phyloP scores from a whole-genome alignment of 164 flowering plant genomes.

The Kingdonia uniflora region DNA sequence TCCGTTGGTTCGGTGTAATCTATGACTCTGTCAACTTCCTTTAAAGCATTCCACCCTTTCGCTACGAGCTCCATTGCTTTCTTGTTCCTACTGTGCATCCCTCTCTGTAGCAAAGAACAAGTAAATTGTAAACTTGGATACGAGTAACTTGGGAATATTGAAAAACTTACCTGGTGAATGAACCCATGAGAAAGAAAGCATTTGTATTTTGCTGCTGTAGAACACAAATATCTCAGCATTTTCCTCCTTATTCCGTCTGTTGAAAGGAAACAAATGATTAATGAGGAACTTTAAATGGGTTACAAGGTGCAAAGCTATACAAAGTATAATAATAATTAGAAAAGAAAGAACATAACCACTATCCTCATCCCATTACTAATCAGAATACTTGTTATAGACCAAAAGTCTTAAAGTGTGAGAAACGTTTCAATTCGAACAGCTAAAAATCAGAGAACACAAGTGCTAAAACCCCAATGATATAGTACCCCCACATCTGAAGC shows the following conservation, averaged over 20 bases:
- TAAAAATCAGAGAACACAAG: too few species aligned
- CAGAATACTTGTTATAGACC: too few species aligned
- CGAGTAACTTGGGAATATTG: not conserved
- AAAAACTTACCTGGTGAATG: constrained; percentile 13
- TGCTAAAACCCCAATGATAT: too few species aligned
- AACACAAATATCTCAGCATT: constrained; percentile 24
- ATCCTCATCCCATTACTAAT: too few species aligned
- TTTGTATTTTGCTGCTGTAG: constrained; percentile 9
- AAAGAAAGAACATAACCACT: too few species aligned
- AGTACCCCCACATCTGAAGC: too few species aligned
- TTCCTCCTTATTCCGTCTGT: not conserved
- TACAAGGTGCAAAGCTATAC: too few species aligned
- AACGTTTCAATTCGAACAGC: too few species aligned
- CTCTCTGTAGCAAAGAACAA: constrained; percentile 29
- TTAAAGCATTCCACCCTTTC: constrained; percentile 77
- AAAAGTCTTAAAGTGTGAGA: too few species aligned
- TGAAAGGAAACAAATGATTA: not conserved
- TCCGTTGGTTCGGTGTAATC: constrained; percentile 68
- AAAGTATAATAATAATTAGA: too few species aligned
- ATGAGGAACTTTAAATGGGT: too few species aligned
- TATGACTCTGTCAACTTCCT: constrained; percentile 88
- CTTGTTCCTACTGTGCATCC: constrained; percentile 76
- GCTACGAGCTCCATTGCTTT: constrained; percentile 76
- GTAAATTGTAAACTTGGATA: not conserved
- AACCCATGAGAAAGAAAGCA: constrained; percentile 8